A percentile compares a stretch with the other conserved stretches of the same genome.
Conservation (phyloP, 83 land plant species). For the Diphasiastrum complanatum region DNA sequence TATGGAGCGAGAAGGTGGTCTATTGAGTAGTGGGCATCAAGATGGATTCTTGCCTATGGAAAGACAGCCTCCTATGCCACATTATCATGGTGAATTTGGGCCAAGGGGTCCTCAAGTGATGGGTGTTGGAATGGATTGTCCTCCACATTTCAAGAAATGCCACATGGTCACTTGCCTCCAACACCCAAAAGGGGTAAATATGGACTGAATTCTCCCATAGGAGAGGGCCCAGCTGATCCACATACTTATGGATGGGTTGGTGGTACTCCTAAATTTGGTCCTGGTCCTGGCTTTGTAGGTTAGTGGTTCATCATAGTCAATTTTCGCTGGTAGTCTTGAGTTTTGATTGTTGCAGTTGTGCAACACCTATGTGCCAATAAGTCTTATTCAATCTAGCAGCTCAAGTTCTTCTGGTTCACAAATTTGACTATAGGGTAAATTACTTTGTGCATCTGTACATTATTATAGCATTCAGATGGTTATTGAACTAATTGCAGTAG, state of each 20-base stretch:
- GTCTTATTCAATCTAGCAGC: too few species aligned
- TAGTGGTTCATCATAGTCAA: too few species aligned
- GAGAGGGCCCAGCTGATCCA: not conserved
- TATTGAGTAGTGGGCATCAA: too few species aligned
- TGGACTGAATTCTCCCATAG: not conserved
- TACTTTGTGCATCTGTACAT: too few species aligned
- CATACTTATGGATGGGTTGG: slow-evolving; percentile 3
- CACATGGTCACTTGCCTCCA: slow-evolving; percentile 6
- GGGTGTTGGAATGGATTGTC: not conserved
- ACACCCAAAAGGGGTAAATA: slow-evolving; percentile 13
- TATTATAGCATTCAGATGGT: too few species aligned
- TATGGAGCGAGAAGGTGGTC: too few species aligned
- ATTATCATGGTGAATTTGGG: not conserved
- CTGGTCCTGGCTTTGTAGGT: not conserved
- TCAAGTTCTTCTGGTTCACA: too few species aligned
- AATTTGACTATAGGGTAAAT: too few species aligned
- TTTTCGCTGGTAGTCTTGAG: too few species aligned
- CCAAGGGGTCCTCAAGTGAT: not conserved
- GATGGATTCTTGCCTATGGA: not conserved
- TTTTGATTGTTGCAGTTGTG: too few species aligned
- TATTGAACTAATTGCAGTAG: too few species aligned
- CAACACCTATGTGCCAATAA: too few species aligned
- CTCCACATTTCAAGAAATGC: not conserved
- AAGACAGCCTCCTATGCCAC: not conserved
- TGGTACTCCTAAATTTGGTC: not conserved